phyloP scores from a whole-genome alignment of 2,329 filamentous ascomycete genomes.

The Aspergillus pseudotamarii region DNA sequence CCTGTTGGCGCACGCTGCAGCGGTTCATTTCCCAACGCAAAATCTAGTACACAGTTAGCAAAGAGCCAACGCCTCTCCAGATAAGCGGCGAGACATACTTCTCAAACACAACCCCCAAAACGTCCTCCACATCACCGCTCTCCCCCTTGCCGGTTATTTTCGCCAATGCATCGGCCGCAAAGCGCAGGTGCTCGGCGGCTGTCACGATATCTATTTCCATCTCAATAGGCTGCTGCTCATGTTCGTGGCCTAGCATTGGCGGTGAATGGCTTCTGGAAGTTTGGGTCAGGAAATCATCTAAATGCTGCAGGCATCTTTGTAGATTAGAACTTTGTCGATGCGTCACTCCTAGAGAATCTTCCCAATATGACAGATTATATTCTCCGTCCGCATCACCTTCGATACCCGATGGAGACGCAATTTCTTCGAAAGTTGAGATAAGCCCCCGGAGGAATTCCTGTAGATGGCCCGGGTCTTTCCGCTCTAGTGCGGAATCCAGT shows the following conservation, averaged over 20 bases:
- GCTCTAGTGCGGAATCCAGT: slow-evolving; percentile 13
- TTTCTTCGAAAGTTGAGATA: slow-evolving; percentile 63
- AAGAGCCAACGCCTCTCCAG: slow-evolving; percentile 8
- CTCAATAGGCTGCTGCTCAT: slow-evolving; percentile 19
- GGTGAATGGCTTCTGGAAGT: slow-evolving; percentile 37
- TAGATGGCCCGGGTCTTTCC: slow-evolving; percentile 66
- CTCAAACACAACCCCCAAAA: slow-evolving; percentile 95
- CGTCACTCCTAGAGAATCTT: slow-evolving; percentile 86
- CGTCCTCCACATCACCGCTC: slow-evolving; percentile 88
- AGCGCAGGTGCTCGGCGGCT: slow-evolving; percentile 84
- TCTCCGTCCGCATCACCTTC: slow-evolving; percentile 39
- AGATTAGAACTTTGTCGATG: slow-evolving; percentile 86
- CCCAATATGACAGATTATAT: slow-evolving; percentile 67
- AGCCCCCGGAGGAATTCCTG: slow-evolving; percentile 69
- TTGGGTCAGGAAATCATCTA: slow-evolving; percentile 72
- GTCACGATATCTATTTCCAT: slow-evolving; percentile 75
- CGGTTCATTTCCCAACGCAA: slow-evolving; percentile 47
- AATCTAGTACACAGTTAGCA: slow-evolving; percentile 46
- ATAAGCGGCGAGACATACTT: slow-evolving; percentile 64
- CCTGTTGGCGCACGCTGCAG: background rate
- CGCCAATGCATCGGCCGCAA: slow-evolving; percentile 77
- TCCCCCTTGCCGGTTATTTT: slow-evolving; percentile 86
- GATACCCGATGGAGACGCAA: slow-evolving; percentile 42
- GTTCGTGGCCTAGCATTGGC: slow-evolving; percentile 19
- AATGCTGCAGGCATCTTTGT: slow-evolving; percentile 68